phyloP scores from a whole-genome alignment of 805 yeast genomes.

The Ogataea wickerhamii region DNA sequence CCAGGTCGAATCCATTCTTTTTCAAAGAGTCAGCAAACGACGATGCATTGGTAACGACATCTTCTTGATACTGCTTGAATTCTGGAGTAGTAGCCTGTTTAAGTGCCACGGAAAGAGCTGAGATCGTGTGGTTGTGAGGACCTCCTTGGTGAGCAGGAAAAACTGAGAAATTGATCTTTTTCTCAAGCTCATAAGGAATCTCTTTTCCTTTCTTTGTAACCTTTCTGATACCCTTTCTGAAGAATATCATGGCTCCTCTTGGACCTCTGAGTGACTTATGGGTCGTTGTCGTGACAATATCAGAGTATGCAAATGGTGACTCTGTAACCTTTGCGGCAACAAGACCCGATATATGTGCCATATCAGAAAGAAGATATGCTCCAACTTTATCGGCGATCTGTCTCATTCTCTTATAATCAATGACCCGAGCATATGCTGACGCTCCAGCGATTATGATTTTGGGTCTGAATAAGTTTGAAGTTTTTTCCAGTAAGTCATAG shows the following conservation, averaged over 20 bases:
- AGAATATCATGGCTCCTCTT: conserved; percentile 97
- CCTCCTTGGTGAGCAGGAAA: conserved; percentile 99
- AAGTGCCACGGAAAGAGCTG: conserved; percentile 93
- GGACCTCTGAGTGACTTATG: conserved; percentile 98
- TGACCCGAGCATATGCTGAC: conserved; percentile 87
- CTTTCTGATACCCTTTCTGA: conserved; percentile 88
- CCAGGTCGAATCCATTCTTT: conserved; percentile 68
- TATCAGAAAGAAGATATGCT: conserved; percentile 88
- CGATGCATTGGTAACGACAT: conserved; percentile 78
- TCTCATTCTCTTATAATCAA: conserved; percentile 88
- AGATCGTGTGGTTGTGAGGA: conserved; percentile 97
- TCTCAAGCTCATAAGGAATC: conserved; percentile 80
- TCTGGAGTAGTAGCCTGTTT: conserved; percentile 90
- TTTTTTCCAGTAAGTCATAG: conserved; percentile 80
- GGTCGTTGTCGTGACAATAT: conserved; percentile 95
- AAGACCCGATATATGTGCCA: conserved; percentile 97
- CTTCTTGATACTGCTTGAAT: conserved; percentile 79
- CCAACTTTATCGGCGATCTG: conserved; percentile 90
- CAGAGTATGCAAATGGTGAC: conserved; percentile 90
- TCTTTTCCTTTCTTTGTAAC: conserved; percentile 84
- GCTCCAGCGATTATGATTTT: conserved; percentile 96
- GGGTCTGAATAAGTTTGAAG: conserved; percentile 86
- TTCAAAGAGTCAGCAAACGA: conserved; percentile 67
- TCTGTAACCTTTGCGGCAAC: conserved; percentile 93
- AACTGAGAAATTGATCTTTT: conserved; percentile 90